Percentiles rank a stretch among this genome's conserved stretches.
Evolutionary conservation across 148 eudicot genomes (phyloP).

Genomic region (Chenopodium quinoa): DNA sequence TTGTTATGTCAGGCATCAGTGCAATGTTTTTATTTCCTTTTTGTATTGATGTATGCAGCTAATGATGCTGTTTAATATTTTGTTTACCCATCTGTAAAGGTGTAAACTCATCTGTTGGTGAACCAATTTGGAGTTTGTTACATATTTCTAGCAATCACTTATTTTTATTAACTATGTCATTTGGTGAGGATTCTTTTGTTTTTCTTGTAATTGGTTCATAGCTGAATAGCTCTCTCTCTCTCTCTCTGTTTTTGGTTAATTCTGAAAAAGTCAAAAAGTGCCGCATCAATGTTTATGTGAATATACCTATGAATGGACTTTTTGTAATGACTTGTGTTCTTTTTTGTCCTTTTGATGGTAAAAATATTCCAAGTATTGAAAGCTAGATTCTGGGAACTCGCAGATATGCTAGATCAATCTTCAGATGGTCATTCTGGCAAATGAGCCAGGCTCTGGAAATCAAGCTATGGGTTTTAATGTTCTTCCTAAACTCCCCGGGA

Average conservation of each 20-base stretch:
- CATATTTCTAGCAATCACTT: not conserved
- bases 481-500: constrained; percentile 41
- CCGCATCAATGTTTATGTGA: not conserved
- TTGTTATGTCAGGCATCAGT: too few species aligned
- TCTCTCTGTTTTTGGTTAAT: not conserved
- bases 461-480: constrained; percentile 52
- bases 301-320: not conserved
- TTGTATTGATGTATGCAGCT: not conserved
- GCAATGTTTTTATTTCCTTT: too few species aligned
- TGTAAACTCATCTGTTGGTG: not conserved
- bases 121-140: constrained; percentile 9
- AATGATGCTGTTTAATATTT: not conserved
- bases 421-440: constrained; percentile 54
- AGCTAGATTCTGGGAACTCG: constrained; percentile 66
- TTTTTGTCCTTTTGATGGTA: constrained; percentile 18
- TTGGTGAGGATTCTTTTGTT: not conserved
- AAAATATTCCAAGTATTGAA: constrained; percentile 42
- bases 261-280: not conserved
- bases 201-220: not conserved
- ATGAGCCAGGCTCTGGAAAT: constrained; percentile 59
- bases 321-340: constrained; percentile 17
- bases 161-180: not conserved
- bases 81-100: not conserved
- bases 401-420: constrained; percentile 69
- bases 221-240: not conserved